phyloP scores from a whole-genome alignment of 2,329 filamentous ascomycete genomes.

The Hypoxylon sp. region DNA sequence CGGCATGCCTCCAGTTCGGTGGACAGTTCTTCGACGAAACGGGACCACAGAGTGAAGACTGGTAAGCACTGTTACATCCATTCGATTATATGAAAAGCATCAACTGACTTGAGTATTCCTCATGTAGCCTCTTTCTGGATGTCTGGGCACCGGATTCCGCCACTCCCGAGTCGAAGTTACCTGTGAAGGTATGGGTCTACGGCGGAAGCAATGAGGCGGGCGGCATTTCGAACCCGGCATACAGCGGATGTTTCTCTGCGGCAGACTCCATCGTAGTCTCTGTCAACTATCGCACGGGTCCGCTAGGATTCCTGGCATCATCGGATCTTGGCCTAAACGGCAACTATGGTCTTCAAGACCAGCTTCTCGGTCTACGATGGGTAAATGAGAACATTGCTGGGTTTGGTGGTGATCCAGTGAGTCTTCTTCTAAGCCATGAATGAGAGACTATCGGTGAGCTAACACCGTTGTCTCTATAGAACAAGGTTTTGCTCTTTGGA shows the following conservation, averaged over 20 bases:
- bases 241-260: conserved; percentile 39
- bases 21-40: conserved; percentile 22
- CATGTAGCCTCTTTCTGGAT: conserved; percentile 36
- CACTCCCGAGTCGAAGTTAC: conserved; percentile 34
- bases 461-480: conserved; percentile 10
- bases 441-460: too few relatives aligned
- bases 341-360: conserved; percentile 61
- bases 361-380: conserved; percentile 59
- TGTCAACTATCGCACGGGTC: conserved; percentile 54
- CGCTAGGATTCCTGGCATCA: conserved; percentile 56
- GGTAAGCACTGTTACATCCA: too few relatives aligned
- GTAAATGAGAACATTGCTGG: conserved; percentile 55
- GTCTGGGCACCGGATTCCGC: conserved; percentile 34
- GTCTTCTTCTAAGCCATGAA: too few relatives aligned
- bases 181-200: conserved; percentile 42
- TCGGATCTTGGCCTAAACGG: conserved; percentile 53
- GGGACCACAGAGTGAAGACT: conserved; percentile 29
- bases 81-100: too few relatives aligned
- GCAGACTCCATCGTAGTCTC: conserved; percentile 42
- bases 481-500: conserved; percentile 42
- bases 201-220: conserved; percentile 40
- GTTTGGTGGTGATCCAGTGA: conserved; percentile 55
- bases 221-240: conserved; percentile 38
- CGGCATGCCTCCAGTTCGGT: conserved; percentile 34
- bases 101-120: too few relatives aligned